Evolutionary conservation across 192 early-diverging fungal genomes (phyloP), one percentile per base, ranked within the genome.

Genomic region (Coemansia sp.): DNA sequence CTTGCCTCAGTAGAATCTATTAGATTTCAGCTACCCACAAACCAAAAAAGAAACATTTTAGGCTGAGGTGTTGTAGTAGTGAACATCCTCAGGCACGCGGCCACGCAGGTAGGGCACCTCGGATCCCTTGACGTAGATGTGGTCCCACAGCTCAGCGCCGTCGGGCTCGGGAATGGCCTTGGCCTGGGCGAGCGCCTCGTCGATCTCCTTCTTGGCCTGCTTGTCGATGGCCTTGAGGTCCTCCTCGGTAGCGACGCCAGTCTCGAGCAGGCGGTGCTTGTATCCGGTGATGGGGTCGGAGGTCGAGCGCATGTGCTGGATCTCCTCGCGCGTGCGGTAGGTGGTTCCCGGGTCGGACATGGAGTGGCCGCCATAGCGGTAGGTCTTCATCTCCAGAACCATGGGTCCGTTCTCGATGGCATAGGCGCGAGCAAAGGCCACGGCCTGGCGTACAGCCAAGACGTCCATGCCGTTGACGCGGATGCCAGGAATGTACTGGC

Each of bases 311-410:
- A 99, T 99, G 79, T 99, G 88, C 83, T 96, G 93, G 66, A 97
- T 94, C 86, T 99, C 95, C 85, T 99, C 96, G 82, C 96, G 93
- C 62, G 94, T 95, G 69, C 96, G 91, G 91, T 99, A 99, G 39
- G 94, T 97, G 79, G 95, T 99, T 69, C 96, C 96, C 23, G 95
- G 96, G 83, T 99, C 95, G 62, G 95, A 99, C 96, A 99, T 99
- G 69, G 96, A 99, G 93, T 99, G 96, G 59, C 96, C 96, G 82
- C 95, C 96, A 84, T 99, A 99, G 59, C 95, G 94, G 86, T 99
- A 99, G 25, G 96, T 99, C 68, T 90, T 90, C 87, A 96, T 88
- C 86, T 99, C 95, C 78, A 97, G 85, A 31, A 99, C 87, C 59
- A 97, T 75, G 39, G 96, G 95, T 11, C 96, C 96, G 68, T 88